Evolutionary conservation across 1,139 yeast species (phyloP), one percentile per base, ranked within the genome.

Genomic region (Debaryomyces robertsiae): DNA sequence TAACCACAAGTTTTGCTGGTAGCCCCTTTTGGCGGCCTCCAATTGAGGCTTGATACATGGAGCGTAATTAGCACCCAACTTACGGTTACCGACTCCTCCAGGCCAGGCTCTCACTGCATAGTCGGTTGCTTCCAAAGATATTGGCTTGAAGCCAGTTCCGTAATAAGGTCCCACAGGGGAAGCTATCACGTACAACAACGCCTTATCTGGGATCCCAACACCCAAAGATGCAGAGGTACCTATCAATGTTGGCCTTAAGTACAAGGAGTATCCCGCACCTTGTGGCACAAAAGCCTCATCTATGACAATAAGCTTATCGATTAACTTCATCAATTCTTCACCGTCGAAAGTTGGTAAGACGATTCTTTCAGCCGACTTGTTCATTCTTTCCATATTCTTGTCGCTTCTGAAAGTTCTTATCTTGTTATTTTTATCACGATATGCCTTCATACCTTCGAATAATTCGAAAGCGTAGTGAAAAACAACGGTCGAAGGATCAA

Each of bases 101-200:
- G 98, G 98, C 98, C 98, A 93, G 11, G 98, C 97, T 70, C 98
- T 84, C 18, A 91, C 93, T 36, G 95, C 95, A 54, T 87, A 82
- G 60, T 88, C 95, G 27, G 96, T 89, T 51, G 98, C 98, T 70
- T 91, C 96, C 47, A 93, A 75, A 43, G 82, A 76, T 38, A 93
- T 96, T 27, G 98, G 96, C 67, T 90, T 89, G 81, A 91, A 91
- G 6, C 96, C 96, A 11, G 95, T 82, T 54, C 84, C 79, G 63
- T 81, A 82, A 72, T 86, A 86, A 28, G 98, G 97, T 24, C 98
- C 98, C 19, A 91, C 98, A 13, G 98, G 98, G 13, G 95, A 87
- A 30, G 91, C 87, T 65, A 93, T 90, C 39, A 90, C 87, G 61
- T 68, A 93, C 49, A 93, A 70, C 44, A 88, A 70, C 3, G 98